Evolutionary conservation across 176 grass and related monocot genomes (phyloP).

Genomic region (Cenchrus fungigraminus): DNA sequence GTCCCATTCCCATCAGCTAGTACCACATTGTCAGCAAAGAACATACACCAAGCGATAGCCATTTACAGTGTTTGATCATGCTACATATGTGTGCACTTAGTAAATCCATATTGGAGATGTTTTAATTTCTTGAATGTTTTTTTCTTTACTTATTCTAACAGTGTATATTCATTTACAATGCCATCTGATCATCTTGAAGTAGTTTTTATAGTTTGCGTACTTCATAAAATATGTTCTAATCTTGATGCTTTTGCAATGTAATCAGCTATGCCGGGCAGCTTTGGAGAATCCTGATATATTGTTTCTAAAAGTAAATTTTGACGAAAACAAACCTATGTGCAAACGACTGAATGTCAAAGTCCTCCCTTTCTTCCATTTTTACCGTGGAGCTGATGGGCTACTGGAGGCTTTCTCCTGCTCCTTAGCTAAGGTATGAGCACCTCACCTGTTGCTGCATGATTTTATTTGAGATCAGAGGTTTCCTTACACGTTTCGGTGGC

Average conservation of each 20-base stretch:
- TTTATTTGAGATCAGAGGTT: conserved; percentile 4
- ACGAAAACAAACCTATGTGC: conserved; percentile 99
- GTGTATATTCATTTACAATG: background rate
- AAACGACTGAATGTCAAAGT: conserved; percentile 97
- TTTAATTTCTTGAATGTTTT: background rate
- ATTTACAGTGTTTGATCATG: conserved; percentile 18
- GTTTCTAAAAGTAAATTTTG: conserved; percentile 95
- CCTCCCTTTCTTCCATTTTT: conserved; percentile 98
- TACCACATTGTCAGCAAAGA: background rate
- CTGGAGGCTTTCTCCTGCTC: conserved; percentile 95
- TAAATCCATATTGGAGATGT: conserved; percentile 21
- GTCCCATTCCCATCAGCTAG: background rate
- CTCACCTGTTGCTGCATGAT: conserved; percentile 5
- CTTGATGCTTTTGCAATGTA: conserved; percentile 32
- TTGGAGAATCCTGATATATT: conserved; percentile 73
- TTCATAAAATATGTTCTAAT: conserved; percentile 17
- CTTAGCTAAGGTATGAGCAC: conserved; percentile 75
- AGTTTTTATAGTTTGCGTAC: background rate
- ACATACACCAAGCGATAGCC: background rate
- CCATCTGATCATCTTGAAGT: background rate
- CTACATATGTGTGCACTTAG: background rate
- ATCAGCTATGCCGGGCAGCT: conserved; percentile 80
- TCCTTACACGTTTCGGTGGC: conserved; percentile 10
- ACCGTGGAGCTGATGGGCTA: conserved; percentile 89
- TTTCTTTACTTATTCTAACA: conserved; percentile 12